Percentiles rank a stretch among this genome's conserved stretches.
Evolutionary conservation across 805 yeast species (phyloP).

Genomic region (Kluyveromyces aestuarii): DNA sequence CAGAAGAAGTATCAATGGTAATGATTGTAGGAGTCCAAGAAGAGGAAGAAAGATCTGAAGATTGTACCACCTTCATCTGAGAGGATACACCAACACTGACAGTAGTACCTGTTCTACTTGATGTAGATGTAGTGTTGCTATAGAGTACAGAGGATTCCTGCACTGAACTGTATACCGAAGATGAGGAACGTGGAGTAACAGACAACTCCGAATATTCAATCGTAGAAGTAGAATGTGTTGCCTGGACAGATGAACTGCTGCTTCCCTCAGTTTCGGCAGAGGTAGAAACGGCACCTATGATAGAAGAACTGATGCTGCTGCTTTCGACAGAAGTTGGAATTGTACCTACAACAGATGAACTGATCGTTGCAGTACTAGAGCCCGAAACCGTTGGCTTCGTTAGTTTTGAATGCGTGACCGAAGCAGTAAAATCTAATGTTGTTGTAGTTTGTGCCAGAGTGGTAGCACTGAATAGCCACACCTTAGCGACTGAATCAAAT

Average conservation of each 20-base stretch:
- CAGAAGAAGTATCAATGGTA: background rate
- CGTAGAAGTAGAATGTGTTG: background rate
- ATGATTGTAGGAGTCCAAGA: constrained; percentile 10
- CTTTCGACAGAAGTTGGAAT: background rate
- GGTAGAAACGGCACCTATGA: background rate
- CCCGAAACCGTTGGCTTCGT: constrained; percentile 1
- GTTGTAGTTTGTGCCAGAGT: constrained; percentile 12
- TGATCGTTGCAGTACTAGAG: constrained; percentile 3
- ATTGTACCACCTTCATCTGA: constrained; percentile 1
- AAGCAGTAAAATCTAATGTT: constrained; percentile 14
- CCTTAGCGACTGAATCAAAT: background rate
- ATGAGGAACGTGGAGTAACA: background rate
- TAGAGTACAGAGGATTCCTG: background rate
- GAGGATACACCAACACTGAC: background rate
- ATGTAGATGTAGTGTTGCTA: background rate
- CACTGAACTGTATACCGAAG: background rate
- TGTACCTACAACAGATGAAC: background rate
- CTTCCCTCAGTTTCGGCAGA: too few relatives aligned
- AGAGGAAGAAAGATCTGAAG: constrained; percentile 11
- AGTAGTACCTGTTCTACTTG: background rate
- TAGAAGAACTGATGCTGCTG: background rate
- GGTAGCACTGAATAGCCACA: constrained; percentile 6
- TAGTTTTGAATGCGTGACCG: background rate
- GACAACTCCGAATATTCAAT: background rate
- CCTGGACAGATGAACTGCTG: too few relatives aligned